Evolutionary conservation across 805 yeast genomes (phyloP).

Genomic region (Wickerhamomyces rabaulensis): DNA sequence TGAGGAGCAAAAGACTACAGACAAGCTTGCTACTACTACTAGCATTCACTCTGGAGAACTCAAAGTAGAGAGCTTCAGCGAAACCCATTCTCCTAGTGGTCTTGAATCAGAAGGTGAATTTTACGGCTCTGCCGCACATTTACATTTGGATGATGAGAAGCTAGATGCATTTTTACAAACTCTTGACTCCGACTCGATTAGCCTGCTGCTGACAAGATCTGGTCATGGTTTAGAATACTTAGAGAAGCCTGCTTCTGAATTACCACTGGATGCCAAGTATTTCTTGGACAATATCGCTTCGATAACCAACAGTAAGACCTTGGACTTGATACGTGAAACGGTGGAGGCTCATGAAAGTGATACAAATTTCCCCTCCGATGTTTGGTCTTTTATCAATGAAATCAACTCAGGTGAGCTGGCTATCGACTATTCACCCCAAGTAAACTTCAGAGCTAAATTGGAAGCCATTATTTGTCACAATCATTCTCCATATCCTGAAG

Average conservation of each 20-base stretch:
- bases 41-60: not conserved
- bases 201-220: not conserved
- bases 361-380: conserved; percentile 6
- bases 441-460: conserved; percentile 20
- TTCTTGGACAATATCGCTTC: conserved; percentile 1
- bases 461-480: conserved; percentile 16
- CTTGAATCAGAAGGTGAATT: not conserved
- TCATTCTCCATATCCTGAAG: conserved; percentile 61
- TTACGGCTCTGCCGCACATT: not conserved
- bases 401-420: conserved; percentile 25
- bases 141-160: conserved; percentile 1
- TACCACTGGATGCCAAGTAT: conserved; percentile 3
- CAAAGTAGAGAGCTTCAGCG: not conserved
- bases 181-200: not conserved
- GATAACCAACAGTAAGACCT: not conserved
- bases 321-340: not conserved
- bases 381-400: conserved; percentile 29
- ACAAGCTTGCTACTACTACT: not conserved
- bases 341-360: not conserved
- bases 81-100: not conserved
- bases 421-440: conserved; percentile 13
- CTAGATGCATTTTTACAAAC: not conserved
- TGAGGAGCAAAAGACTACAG: not conserved
- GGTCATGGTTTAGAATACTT: conserved; percentile 4
- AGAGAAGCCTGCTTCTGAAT: not conserved